phyloP scores from a whole-genome alignment of 106 monocot genomes.

The Dioscorea zingiberensis region DNA sequence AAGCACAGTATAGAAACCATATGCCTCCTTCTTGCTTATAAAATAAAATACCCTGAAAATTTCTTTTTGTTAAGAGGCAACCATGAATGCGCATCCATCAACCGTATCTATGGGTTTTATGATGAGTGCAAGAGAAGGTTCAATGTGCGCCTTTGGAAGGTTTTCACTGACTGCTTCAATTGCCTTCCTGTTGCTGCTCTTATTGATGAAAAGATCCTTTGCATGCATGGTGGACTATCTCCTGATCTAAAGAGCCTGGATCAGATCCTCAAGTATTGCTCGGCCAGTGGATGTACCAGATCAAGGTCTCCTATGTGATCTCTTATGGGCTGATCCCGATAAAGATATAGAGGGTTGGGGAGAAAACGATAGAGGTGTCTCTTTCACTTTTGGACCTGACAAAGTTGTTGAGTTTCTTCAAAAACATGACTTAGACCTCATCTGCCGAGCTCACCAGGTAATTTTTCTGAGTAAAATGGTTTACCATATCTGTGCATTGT shows the following conservation, averaged over 20 bases:
- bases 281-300: constrained; percentile 16
- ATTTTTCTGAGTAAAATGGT: not conserved
- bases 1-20: constrained; percentile 19
- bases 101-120: constrained; percentile 16
- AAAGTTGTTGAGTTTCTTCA: constrained; percentile 10
- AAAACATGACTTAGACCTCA: constrained; percentile 17
- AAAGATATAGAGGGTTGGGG: constrained; percentile 16
- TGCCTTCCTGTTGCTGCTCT: constrained; percentile 18
- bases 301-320: constrained; percentile 17
- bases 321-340: constrained; percentile 14
- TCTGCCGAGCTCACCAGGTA: constrained; percentile 18
- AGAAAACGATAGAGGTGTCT: constrained; percentile 17
- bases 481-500: not conserved
- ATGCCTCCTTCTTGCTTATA: constrained; percentile 14
- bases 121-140: constrained; percentile 20
- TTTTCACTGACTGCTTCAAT: constrained; percentile 17
- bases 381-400: constrained; percentile 18
- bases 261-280: constrained; percentile 12
- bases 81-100: constrained; percentile 17
- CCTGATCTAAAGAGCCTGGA: constrained; percentile 15
- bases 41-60: constrained; percentile 16
- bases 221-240: constrained; percentile 17
- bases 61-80: constrained; percentile 16
- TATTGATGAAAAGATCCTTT: constrained; percentile 20
- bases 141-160: constrained; percentile 18